A percentile compares a stretch with the other conserved stretches of the same genome.
phyloP scores from a whole-genome alignment of 2,329 filamentous ascomycete species.

The Diaporthe australafricana region DNA sequence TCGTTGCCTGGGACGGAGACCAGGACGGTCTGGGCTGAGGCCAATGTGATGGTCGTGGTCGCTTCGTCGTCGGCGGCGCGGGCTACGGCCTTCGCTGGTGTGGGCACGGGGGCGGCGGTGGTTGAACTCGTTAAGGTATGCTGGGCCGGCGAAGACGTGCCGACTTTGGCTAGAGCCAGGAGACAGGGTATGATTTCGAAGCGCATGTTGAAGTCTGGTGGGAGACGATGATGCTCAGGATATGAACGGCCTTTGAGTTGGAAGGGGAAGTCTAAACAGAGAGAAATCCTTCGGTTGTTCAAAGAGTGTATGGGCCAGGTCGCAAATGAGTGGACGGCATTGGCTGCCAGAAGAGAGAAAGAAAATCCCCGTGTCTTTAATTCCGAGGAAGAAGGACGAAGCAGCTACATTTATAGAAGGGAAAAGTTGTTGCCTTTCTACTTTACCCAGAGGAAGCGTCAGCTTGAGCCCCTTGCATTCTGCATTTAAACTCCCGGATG shows the following conservation, averaged over 20 bases:
- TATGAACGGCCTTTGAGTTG: neutral
- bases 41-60: neutral
- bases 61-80: neutral
- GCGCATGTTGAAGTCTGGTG: neutral
- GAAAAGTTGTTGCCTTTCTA: neutral
- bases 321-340: neutral
- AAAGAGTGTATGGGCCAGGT: neutral
- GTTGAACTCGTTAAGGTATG: neutral
- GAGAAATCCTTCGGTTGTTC: too few relatives aligned
- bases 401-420: neutral
- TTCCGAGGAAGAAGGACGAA: neutral
- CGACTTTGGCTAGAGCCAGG: neutral
- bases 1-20: neutral
- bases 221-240: neutral
- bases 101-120: neutral
- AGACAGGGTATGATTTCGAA: neutral
- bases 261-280: accelerated
- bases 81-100: neutral
- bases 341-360: neutral
- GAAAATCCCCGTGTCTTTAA: accelerated
- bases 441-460: neutral
- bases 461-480: neutral
- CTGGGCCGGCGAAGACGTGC: neutral
- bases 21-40: neutral
- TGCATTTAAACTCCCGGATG: neutral